Evolutionary conservation across 805 yeast genomes (phyloP).

Genomic region (Yarrowia sp.): DNA sequence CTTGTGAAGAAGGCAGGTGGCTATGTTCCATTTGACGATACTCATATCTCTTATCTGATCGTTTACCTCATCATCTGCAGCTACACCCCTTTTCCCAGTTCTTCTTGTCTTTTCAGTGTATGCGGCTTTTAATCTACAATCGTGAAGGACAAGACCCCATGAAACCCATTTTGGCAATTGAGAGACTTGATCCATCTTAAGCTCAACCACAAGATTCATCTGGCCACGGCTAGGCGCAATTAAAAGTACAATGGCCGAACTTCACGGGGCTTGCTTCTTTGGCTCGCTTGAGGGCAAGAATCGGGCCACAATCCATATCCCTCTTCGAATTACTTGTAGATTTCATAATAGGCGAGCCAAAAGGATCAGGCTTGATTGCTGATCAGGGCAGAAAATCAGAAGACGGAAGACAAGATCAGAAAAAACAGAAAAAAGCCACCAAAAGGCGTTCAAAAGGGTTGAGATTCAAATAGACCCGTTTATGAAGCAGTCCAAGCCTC

Average conservation of each 20-base stretch:
- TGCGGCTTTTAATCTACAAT: slow-evolving; percentile 8
- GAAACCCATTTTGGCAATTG: not conserved
- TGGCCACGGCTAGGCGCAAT: too few species aligned
- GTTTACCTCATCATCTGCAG: too few species aligned
- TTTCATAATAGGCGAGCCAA: slow-evolving; percentile 8
- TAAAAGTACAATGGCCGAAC: too few species aligned
- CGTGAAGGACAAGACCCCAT: not conserved
- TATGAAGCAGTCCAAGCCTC: too few species aligned
- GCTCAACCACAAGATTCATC: not conserved
- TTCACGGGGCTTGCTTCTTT: too few species aligned
- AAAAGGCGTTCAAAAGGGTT: too few species aligned
- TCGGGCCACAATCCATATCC: slow-evolving; percentile 2
- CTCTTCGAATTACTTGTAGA: slow-evolving; percentile 7
- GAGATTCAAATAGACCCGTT: too few species aligned
- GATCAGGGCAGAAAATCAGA: slow-evolving; percentile 8
- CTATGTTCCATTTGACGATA: too few species aligned
- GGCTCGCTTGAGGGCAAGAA: not conserved
- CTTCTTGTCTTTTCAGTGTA: not conserved
- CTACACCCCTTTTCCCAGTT: too few species aligned
- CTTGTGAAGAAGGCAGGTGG: too few species aligned
- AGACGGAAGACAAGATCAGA: too few species aligned
- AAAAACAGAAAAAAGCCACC: not conserved
- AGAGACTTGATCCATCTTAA: not conserved
- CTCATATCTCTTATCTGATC: too few species aligned
- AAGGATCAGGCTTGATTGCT: slow-evolving; percentile 10